These are phyloP conservation scores for Boletus reticuloceps DNA, from an alignment of 768 basidiomycete species.

Conservation along the genomic window DNA sequence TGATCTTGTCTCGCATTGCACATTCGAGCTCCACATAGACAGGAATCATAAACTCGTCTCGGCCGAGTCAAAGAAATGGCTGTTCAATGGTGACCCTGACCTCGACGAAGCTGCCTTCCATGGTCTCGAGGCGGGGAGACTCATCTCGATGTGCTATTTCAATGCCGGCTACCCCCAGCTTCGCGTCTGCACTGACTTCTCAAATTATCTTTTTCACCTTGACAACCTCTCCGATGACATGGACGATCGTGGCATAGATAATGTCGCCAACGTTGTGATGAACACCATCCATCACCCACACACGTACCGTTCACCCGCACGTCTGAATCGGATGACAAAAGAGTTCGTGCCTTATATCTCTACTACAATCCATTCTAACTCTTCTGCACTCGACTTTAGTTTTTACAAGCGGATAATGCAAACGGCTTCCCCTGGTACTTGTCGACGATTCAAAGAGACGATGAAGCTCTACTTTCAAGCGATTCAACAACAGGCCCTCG, in stretches of 20 bases:
- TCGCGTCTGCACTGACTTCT: conserved; percentile 72
- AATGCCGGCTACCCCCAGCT: conserved; percentile 57
- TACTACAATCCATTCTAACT: background rate
- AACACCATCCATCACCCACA: conserved; percentile 70
- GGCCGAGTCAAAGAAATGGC: conserved; percentile 65
- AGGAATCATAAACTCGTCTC: conserved; percentile 60
- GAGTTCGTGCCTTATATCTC: conserved; percentile 49
- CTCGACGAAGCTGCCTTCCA: conserved; percentile 57
- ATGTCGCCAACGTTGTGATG: conserved; percentile 63
- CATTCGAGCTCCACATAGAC: conserved; percentile 53
- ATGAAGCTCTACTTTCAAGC: conserved; percentile 82
- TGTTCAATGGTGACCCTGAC: conserved; percentile 57
- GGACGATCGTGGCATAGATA: conserved; percentile 57
- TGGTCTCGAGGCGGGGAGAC: conserved; percentile 68
- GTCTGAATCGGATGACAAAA: conserved; percentile 68
- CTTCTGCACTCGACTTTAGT: conserved; percentile 35
- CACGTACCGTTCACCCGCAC: conserved; percentile 50
- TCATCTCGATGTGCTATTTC: conserved; percentile 50
- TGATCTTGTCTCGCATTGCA: conserved; percentile 74
- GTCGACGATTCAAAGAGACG: conserved; percentile 75
- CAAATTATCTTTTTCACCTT: conserved; percentile 75
- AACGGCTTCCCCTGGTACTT: conserved; percentile 60
- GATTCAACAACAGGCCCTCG: conserved; percentile 67
- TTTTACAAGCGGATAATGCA: conserved; percentile 66
- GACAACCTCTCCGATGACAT: conserved; percentile 82